Percentiles rank a stretch among this genome's conserved stretches.
Evolutionary conservation across 208 protist genomes (phyloP).

Genomic region (Trichomonas gallinae): DNA sequence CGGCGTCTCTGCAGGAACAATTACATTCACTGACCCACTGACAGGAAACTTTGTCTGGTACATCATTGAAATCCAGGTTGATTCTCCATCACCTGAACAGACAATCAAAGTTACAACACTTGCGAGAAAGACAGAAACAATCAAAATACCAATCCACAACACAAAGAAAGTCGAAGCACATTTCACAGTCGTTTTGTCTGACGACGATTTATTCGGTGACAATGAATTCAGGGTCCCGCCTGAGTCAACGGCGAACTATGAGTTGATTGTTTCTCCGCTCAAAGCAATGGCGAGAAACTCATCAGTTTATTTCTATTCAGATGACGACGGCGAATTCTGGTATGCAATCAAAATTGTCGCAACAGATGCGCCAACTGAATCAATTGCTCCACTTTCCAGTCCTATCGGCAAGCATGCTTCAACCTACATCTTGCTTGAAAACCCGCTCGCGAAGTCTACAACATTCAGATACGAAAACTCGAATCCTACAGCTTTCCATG

Average conservation of each 20-base stretch:
- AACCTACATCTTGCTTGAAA: background rate
- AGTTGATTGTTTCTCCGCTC: background rate
- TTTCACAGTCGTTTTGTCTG: background rate
- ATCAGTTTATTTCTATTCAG: background rate
- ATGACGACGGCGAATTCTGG: background rate
- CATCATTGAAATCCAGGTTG: background rate
- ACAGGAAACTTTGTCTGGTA: background rate
- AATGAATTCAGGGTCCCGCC: background rate
- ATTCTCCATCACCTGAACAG: background rate
- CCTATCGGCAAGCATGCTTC: background rate
- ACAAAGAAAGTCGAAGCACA: background rate
- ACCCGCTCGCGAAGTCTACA: background rate
- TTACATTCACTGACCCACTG: background rate
- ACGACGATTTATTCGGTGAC: constrained; percentile 16
- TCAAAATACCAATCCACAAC: background rate
- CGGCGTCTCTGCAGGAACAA: background rate
- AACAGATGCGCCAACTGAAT: background rate
- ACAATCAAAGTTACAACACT: background rate
- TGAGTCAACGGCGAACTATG: background rate
- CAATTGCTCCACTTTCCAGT: background rate
- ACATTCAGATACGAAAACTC: background rate
- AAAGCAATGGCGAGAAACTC: background rate
- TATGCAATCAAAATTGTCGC: background rate
- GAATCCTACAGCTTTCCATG: background rate
- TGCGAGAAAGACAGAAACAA: background rate